Evolutionary conservation across 2,329 filamentous ascomycete species (phyloP).

Genomic region (Pyricularia grisea): DNA sequence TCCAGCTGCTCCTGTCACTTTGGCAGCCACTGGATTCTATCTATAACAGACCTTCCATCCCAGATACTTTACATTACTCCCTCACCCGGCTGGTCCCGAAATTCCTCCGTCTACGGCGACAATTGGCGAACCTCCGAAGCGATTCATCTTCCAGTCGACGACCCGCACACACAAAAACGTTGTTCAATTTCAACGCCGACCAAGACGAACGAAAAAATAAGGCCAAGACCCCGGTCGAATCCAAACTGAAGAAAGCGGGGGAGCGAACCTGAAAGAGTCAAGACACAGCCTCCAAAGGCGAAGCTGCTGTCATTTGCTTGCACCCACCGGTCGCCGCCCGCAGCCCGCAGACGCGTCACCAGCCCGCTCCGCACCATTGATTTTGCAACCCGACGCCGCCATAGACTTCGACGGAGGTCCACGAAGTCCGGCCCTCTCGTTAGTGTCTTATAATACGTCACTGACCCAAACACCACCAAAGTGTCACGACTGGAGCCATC

Average conservation of each 20-base stretch:
- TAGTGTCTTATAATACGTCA: neutral
- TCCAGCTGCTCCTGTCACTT: neutral
- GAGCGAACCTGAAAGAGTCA: constrained; percentile 4
- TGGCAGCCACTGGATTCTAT: neutral
- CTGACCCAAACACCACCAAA: neutral
- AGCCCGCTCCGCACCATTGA: neutral
- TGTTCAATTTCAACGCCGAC: neutral
- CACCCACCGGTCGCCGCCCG: neutral
- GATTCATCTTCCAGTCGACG: neutral
- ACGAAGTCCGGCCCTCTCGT: neutral
- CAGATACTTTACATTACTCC: neutral
- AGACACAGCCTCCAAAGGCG: constrained; percentile 5
- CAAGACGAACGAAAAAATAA: neutral
- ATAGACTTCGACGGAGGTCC: neutral
- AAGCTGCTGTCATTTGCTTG: constrained; percentile 3
- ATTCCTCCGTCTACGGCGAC: neutral
- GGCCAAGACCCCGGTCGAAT: neutral
- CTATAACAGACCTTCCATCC: neutral
- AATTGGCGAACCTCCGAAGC: neutral
- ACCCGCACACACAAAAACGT: neutral
- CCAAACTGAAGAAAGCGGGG: neutral
- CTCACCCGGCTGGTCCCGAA: neutral
- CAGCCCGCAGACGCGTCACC: neutral
- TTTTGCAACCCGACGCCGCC: neutral
- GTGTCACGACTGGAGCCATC: neutral